Conservation (phyloP, 2,329 filamentous ascomycete species). For the Emergomyces orientalis region DNA sequence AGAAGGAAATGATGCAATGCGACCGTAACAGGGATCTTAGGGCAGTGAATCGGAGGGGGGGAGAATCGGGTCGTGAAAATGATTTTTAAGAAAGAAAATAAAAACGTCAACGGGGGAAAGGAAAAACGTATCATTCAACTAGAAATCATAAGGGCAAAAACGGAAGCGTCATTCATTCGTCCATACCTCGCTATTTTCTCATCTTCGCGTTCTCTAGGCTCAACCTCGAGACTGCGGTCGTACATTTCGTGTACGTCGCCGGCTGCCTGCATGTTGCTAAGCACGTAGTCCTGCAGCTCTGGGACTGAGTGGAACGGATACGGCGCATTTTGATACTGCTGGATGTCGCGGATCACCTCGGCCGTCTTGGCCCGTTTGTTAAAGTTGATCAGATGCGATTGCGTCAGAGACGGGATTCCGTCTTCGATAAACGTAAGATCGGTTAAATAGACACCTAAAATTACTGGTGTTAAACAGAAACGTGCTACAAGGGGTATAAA, state of each 20-base stretch:
- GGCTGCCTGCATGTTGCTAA: constrained; percentile 90
- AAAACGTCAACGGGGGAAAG: neutral
- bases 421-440: constrained; percentile 98
- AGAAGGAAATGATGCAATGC: neutral
- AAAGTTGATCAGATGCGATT: constrained; percentile 95
- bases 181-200: constrained; percentile 94
- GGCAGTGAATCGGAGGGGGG: neutral
- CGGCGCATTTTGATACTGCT: constrained; percentile 97
- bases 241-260: constrained; percentile 99
- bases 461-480: constrained; percentile 14
- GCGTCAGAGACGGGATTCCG: constrained; percentile 92
- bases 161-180: constrained; percentile 15
- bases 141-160: constrained; percentile 13
- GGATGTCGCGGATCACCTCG: constrained; percentile 95
- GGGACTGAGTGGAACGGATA: constrained; percentile 82
- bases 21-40: neutral
- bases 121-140: constrained; percentile 10
- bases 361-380: constrained; percentile 96
- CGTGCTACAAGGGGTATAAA: neutral
- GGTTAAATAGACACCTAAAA: constrained; percentile 80
- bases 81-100: neutral
- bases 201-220: constrained; percentile 92
- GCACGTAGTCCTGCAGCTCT: constrained; percentile 91
- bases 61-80: neutral
- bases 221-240: constrained; percentile 86